Conservation (phyloP, 805 yeast species). For the Starmerella khaoyaiensis region DNA sequence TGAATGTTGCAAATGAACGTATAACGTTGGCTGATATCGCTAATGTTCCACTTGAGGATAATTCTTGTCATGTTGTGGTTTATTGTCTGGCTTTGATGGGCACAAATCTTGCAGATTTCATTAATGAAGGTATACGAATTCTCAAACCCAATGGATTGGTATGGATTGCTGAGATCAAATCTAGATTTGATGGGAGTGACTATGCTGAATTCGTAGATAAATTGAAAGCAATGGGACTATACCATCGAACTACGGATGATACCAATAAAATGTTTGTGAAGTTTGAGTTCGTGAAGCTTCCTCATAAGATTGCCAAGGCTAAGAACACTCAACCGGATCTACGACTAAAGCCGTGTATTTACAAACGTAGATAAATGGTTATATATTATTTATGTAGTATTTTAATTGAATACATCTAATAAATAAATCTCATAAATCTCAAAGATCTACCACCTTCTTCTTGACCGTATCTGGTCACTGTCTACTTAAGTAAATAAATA, state of each 20-base stretch:
- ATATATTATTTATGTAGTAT: too few relatives aligned
- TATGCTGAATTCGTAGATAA: slow-evolving; percentile 57
- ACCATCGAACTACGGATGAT: slow-evolving; percentile 78
- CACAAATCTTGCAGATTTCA: slow-evolving; percentile 84
- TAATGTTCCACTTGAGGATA: slow-evolving; percentile 71
- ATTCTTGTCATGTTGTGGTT: slow-evolving; percentile 73
- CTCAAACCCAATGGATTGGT: slow-evolving; percentile 83
- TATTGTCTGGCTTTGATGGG: slow-evolving; percentile 97
- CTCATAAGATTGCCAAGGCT: slow-evolving; percentile 36
- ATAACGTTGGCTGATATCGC: slow-evolving; percentile 95
- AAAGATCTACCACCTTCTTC: too few relatives aligned
- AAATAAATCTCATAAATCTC: too few relatives aligned
- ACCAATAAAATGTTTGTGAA: slow-evolving; percentile 85
- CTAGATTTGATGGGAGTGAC: slow-evolving; percentile 54
- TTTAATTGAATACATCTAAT: too few relatives aligned
- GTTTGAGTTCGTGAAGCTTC: slow-evolving; percentile 78
- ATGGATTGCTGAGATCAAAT: slow-evolving; percentile 96
- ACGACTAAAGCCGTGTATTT: slow-evolving; percentile 84
- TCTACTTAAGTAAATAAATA: too few relatives aligned
- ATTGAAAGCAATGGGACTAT: slow-evolving; percentile 63
- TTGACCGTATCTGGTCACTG: too few relatives aligned
- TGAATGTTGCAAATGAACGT: slow-evolving; percentile 74
- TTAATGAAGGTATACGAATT: slow-evolving; percentile 77
- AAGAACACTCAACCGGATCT: slow-evolving; percentile 48
- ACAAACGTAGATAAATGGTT: slow-evolving; percentile 36